Base-by-base conservation (phyloP, 192 early-diverging fungal species). In the Obelidium mucronatum region DNA sequence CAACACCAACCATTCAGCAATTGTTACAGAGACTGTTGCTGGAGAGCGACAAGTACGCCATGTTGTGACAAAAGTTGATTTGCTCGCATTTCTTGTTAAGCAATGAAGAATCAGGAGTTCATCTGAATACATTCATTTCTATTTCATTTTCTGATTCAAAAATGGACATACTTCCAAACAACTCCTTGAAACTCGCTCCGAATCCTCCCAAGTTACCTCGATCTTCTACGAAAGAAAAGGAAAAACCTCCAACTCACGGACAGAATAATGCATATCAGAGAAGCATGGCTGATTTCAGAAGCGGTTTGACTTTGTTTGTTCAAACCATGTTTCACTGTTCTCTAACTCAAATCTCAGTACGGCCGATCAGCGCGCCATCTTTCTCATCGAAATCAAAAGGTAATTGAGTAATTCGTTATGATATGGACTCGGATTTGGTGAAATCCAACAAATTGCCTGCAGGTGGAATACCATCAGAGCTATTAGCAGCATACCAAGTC, bases 1-100 rank as follows among this genome's bases (percentile, higher is more conserved):
- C 81, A 97, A 98, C 78, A 93, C 90, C 65, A 88, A 97, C 86
- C 94, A 91, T 58, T 87, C 89, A 8, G 97, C 94, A 33, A 87
- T 99, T 63, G 95, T 99, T 36, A 99, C 97, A 24, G 92, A 93
- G 82, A 79, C 78, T 52, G 62, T 82, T 22, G 52, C 70, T 26
- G 78, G 81, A 39, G 89, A 90, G 56, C 86, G 90, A 52, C 87
- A 87, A 67, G 92, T 96, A 52, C 73, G 80, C 67, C 90, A 93
- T 63, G 94, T 99, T n/a, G 88, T 98, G 33, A 99, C 96, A 65
- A 97, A 97, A 79, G 91, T 98, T 56, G 97, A 99, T 80, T 82
- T 99, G 67, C 85, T 99, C 28, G 81, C 89, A 1, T 93, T 85
- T 75, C 80, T 99, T 74, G 91, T 94, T 70, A 88, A 91, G 55